These are phyloP conservation scores for Metschnikowia arizonensis DNA, from an alignment of 805 yeast species.

Conservation along the genomic window DNA sequence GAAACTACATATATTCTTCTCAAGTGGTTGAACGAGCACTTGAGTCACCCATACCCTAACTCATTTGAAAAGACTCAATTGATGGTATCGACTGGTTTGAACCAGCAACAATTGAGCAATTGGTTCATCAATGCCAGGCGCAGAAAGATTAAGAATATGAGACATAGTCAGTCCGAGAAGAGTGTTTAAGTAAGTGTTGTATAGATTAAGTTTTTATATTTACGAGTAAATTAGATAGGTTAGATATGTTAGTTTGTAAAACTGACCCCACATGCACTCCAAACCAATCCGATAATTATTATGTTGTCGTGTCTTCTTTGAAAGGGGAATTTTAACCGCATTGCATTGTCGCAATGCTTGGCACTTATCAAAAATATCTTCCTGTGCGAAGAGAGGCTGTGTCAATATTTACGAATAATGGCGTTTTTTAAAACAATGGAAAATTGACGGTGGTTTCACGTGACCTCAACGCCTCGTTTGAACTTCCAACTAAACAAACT, in stretches of 20 bases:
- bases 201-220: no score
- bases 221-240: no score
- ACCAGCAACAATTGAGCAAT: slow-evolving; percentile 75
- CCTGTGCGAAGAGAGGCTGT: neutral
- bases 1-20: slow-evolving; percentile 69
- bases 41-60: slow-evolving; percentile 81
- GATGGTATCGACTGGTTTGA: slow-evolving; percentile 68
- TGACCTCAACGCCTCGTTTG: no score
- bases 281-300: no score
- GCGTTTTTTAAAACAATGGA: neutral
- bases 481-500: no score
- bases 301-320: neutral
- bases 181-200: neutral
- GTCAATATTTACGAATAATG: neutral
- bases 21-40: slow-evolving; percentile 68
- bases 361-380: neutral
- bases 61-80: slow-evolving; percentile 70
- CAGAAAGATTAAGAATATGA: slow-evolving; percentile 55
- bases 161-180: slow-evolving; percentile 29
- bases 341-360: neutral
- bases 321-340: neutral
- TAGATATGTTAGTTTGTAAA: no score
- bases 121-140: slow-evolving; percentile 90
- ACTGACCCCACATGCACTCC: no score
- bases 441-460: no score